Base-by-base conservation (phyloP, 345 rosid species). In the Adansonia digitata region DNA sequence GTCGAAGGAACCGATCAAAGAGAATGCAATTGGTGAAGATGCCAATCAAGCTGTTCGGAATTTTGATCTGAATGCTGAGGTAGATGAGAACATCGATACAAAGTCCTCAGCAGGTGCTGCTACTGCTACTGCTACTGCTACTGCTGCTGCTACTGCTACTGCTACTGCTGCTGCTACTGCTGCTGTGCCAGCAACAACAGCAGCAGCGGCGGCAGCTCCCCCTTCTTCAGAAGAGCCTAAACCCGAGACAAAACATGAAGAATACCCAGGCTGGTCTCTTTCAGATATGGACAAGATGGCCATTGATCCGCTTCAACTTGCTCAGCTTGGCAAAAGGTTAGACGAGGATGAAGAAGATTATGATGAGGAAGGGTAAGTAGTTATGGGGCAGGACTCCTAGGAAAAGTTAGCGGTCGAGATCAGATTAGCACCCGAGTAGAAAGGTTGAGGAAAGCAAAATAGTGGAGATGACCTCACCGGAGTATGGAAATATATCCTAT, bases 301-400 rank as follows among this genome's bases (percentile, higher is more conserved):
- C 70, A 88, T 95, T 24, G 94, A 95, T 80, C 96, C 97, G 65
- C 75, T 91, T 69, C 94, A 95, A 78, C 86, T 95, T 35, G 92
- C 89, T 27, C 89, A 85, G 73, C 80, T 93, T 14, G 77, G 97
- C 68, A 81, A 80, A 80, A 85, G 89, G 69, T 79, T 90, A 78
- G 96, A 96, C 24, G 98, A 96, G 78, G 99, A 91, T 2, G 96
- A 93, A 62, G 99, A 95, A 84, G 98, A 96, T 85, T 93, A 96
- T 1, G 99, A 96, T 6, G 98, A 93, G 86, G 99, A 91, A 85
- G 93, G 87, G 61, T 95, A 81, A 82, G 10, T n/a, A 48, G 46
- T 12, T 40, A 20, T n/a, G 26, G 11, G 17, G 20, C 60, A 56
- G 56, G 63, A 45, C 42, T 26, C 40, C 17, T 53, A 35, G 69